Conservation (phyloP, 495 filamentous ascomycete genomes). For the Penicillium diatomitis region DNA sequence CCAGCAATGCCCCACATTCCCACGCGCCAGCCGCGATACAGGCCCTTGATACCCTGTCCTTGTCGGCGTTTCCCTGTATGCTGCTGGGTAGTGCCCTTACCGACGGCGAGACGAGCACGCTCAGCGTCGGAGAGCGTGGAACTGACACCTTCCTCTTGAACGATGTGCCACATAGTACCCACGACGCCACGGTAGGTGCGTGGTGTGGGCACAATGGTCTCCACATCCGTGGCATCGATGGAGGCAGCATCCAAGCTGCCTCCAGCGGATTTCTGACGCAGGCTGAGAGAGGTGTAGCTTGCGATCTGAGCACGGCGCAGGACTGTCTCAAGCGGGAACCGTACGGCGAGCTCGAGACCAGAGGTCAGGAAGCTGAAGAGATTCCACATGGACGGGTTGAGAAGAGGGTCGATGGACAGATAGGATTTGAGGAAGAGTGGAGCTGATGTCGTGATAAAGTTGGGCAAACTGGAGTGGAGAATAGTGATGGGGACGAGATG, state of each 20-base stretch:
- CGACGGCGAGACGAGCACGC: constrained; percentile 24
- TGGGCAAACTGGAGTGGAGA: constrained; percentile 74
- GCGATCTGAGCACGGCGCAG: constrained; percentile 78
- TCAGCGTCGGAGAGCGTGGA: constrained; percentile 22
- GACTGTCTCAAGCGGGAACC: constrained; percentile 85
- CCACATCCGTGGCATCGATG: constrained; percentile 42
- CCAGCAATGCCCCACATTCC: constrained; percentile 93
- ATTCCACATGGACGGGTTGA: constrained; percentile 72
- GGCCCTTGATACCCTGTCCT: constrained; percentile 73
- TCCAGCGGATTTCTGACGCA: constrained; percentile 49
- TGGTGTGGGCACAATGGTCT: constrained; percentile 60
- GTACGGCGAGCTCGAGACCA: constrained; percentile 69
- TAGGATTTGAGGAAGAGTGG: constrained; percentile 74
- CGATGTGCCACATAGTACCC: constrained; percentile 80
- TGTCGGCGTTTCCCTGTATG: constrained; percentile 40
- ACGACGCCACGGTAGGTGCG: constrained; percentile 66
- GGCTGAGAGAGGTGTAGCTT: constrained; percentile 42
- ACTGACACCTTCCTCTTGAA: constrained; percentile 67
- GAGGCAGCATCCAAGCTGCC: constrained; percentile 22
- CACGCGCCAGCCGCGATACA: constrained; percentile 91
- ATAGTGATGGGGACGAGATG: constrained; percentile 71
- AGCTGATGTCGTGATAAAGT: constrained; percentile 65
- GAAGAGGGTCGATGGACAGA: constrained; percentile 68
- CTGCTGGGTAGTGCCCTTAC: constrained; percentile 23
- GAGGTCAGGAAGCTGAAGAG: constrained; percentile 68